Conservation (phyloP, 352 stramenopile genomes). For the Nothophytophthora sp. region DNA sequence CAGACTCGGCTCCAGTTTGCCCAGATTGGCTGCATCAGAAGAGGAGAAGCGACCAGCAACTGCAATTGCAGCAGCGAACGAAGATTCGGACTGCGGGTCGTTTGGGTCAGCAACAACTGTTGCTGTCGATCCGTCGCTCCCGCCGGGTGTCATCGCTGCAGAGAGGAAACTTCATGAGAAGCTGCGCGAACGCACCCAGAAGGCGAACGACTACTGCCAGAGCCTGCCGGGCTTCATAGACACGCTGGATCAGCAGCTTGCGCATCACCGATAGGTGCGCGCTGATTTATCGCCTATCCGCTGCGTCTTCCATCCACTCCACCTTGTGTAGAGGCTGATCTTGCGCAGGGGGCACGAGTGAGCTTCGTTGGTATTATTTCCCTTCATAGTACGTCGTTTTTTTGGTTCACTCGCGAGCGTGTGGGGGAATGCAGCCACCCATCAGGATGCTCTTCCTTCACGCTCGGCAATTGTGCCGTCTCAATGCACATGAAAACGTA, state of each 20-base stretch:
- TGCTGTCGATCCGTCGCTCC: conserved; percentile 20
- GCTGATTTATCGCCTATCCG: conserved; percentile 1
- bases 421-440: conserved; percentile 12
- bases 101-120: neutral
- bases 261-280: conserved; percentile 11
- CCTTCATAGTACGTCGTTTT: neutral
- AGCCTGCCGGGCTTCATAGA: conserved; percentile 32
- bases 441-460: no score
- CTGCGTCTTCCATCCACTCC: no score
- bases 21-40: neutral
- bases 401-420: conserved; percentile 9
- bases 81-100: neutral
- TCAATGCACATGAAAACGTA: no score
- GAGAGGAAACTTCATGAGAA: conserved; percentile 36
- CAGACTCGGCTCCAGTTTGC: neutral
- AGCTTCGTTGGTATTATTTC: conserved; percentile 21
- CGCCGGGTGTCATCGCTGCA: conserved; percentile 12
- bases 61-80: no score
- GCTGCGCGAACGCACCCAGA: conserved; percentile 23
- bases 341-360: neutral
- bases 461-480: no score
- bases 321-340: no score
- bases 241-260: conserved; percentile 20
- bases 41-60: conserved; percentile 1
- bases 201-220: conserved; percentile 28